These are phyloP conservation scores for Fraxinus cuspidata DNA, from an alignment of 257 asterid species.

Conservation along the genomic window DNA sequence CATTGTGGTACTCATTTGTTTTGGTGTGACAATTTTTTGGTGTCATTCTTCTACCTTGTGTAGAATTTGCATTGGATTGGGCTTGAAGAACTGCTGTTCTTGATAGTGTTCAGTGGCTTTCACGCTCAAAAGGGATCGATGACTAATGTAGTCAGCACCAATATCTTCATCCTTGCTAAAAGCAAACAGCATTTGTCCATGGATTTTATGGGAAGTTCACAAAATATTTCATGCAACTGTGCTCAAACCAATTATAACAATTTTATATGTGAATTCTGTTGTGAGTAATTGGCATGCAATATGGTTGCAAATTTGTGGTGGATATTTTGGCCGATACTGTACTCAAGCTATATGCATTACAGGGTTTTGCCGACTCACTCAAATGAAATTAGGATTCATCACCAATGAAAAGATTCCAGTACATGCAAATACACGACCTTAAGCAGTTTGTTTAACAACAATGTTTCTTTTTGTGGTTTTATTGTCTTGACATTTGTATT, in stretches of 20 bases:
- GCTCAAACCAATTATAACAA: neutral
- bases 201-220: neutral
- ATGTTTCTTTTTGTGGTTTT: neutral
- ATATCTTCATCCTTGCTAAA: neutral
- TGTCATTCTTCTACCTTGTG: neutral
- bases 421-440: neutral
- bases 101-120: neutral
- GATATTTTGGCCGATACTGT: neutral
- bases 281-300: neutral
- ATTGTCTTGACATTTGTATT: neutral
- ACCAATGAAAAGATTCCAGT: neutral
- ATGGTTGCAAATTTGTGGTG: neutral
- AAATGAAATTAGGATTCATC: neutral
- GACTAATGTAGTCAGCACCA: neutral
- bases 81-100: neutral
- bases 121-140: neutral
- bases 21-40: neutral
- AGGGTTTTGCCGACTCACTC: neutral
- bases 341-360: neutral
- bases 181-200: neutral
- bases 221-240: neutral
- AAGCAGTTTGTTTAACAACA: slow-evolving; percentile 13
- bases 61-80: neutral
- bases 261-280: neutral
- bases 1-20: neutral